Base-by-base conservation (phyloP, 371 early-diverging fungal genomes). In the Vavraia culicis region DNA sequence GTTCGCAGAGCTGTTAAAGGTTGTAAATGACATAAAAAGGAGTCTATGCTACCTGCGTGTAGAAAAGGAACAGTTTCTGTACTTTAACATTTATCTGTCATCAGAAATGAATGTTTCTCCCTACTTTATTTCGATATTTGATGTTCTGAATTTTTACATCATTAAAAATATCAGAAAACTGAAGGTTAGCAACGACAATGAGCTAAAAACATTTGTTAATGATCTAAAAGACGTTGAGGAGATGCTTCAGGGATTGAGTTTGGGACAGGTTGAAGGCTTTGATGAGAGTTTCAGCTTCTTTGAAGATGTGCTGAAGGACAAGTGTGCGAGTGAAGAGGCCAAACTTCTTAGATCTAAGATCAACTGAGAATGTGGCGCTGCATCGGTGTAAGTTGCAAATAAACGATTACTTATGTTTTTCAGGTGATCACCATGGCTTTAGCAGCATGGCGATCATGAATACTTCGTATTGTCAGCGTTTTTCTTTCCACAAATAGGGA, bases 171-270 rank as follows among this genome's bases (percentile, higher is more conserved):
- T 52, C 0, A 15, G 21, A 21, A 42, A 35, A 15, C 23, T 58
- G 1, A 54, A 53, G 43, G 56, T 49, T 1, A 41, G 43, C 13
- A 33, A 33, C 11, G 23, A 42, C 15, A 37, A 57, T 15, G 61
- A 61, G 18, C 19, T 61, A 21, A 46, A 35, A 34, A 16, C 21
- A 9, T 62, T 62, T 54, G 11, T 47, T 10, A 21, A 43, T 11
- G 39, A 53, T 10, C 16, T 63, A 0, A 54, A 32, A 14, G 32
- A 58, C 4, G 22, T 63, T 14, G 63, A 58, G 40, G 63, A 63
- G 22, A 52, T 58, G 13, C 13, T 58, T 51, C 5, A 49, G 43
- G 23, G 39, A 54, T 10, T 34, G 35, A 27, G 42, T 44, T 5
- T 23, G 33, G 33, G 33, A 34, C 23, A 22, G 21, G 33, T 47